Conservation (phyloP, 176 grass and related monocot species). For the Thalia dealbata region DNA sequence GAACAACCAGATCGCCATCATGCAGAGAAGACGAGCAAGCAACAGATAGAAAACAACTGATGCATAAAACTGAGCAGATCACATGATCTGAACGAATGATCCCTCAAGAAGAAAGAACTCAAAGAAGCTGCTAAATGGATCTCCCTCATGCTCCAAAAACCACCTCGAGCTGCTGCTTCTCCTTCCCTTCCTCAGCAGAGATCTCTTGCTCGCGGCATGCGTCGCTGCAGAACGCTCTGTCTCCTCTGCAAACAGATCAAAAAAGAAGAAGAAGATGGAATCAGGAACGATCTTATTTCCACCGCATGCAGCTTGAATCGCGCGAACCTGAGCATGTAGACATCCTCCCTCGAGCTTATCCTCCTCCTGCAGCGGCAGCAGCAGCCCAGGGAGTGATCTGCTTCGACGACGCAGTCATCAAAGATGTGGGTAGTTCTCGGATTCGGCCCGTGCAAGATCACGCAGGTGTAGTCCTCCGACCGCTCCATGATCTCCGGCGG, state of each 20-base stretch:
- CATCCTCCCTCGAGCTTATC: constrained; percentile 40
- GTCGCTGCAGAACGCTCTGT: constrained; percentile 53
- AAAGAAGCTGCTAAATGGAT: too few species aligned
- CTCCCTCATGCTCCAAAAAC: neutral
- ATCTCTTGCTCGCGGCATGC: constrained; percentile 49
- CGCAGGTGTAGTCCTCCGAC: constrained; percentile 77
- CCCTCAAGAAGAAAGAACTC: too few species aligned
- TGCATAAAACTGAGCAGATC: neutral
- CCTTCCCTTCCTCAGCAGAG: constrained; percentile 29
- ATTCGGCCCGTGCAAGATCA: constrained; percentile 47
- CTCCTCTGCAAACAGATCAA: constrained; percentile 37
- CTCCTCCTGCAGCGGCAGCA: constrained; percentile 55
- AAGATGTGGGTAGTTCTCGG: constrained; percentile 66
- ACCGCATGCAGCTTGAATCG: neutral
- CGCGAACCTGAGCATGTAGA: constrained; percentile 55
- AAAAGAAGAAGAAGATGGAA: neutral
- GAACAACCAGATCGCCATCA: neutral
- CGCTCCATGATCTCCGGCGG: constrained; percentile 35
- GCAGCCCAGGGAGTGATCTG: constrained; percentile 33
- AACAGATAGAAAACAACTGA: neutral
- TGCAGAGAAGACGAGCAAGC: neutral
- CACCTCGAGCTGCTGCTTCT: neutral
- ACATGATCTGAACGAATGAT: too few species aligned
- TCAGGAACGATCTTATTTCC: neutral
- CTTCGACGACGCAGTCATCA: constrained; percentile 34